Conservation (phyloP, 2,329 filamentous ascomycete genomes). For the Talaromyces verruculosus region DNA sequence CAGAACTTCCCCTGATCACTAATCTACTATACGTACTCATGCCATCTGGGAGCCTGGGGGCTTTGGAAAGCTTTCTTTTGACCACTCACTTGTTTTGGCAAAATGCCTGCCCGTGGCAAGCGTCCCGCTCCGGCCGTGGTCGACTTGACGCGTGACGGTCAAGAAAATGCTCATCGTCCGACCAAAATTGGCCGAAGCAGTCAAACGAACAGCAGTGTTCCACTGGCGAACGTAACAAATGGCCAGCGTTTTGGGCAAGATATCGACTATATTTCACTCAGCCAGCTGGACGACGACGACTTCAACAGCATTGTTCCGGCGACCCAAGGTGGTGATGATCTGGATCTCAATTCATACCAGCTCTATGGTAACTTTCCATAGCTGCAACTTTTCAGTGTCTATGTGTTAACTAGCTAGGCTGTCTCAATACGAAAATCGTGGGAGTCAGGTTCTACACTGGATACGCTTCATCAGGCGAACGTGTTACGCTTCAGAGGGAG, state of each 20-base stretch:
- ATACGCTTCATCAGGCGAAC: conserved; percentile 61
- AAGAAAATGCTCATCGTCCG: conserved; percentile 21
- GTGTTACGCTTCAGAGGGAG: conserved; percentile 64
- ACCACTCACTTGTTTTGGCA: not conserved
- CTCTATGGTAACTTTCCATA: conserved; percentile 41
- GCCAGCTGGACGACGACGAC: conserved; percentile 40
- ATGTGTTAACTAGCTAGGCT: conserved; percentile 34
- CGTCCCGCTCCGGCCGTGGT: conserved; percentile 27
- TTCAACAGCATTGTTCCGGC: conserved; percentile 35
- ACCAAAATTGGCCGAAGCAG: conserved; percentile 20
- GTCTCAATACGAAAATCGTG: conserved; percentile 57
- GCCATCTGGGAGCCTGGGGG: not conserved
- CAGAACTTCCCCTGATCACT: not conserved
- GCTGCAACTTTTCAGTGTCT: not conserved
- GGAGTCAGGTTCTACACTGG: conserved; percentile 64
- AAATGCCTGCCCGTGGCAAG: conserved; percentile 12
- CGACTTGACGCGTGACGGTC: conserved; percentile 32
- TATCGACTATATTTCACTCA: conserved; percentile 34
- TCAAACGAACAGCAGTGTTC: not conserved
- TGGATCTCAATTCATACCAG: conserved; percentile 35
- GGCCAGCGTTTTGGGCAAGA: conserved; percentile 33
- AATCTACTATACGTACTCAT: not conserved
- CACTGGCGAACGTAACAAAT: conserved; percentile 18
- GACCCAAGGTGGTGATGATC: conserved; percentile 38
- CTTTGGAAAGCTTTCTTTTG: not conserved